Evolutionary conservation across 768 basidiomycete species (phyloP).

Genomic region (Pholiota microspora): DNA sequence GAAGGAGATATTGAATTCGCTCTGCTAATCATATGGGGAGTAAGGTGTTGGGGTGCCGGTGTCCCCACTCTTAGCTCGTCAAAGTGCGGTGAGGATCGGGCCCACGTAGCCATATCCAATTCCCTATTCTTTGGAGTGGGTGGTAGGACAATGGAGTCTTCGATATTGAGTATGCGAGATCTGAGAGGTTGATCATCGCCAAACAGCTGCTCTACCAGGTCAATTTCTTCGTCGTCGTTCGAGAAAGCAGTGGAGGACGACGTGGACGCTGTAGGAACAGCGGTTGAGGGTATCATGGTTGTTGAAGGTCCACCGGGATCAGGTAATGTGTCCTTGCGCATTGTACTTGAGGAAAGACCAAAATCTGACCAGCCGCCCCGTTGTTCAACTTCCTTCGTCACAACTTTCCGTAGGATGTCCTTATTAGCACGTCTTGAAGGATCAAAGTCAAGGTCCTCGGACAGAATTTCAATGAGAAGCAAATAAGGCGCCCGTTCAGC

Average conservation of each 20-base stretch:
- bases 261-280: conserved; percentile 19
- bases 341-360: conserved; percentile 21
- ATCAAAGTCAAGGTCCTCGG: conserved; percentile 91
- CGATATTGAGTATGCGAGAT: conserved; percentile 69
- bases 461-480: conserved; percentile 86
- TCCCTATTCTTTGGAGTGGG: conserved; percentile 85
- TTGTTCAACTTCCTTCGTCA: conserved; percentile 60
- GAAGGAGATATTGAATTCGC: conserved; percentile 14
- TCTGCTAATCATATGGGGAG: conserved; percentile 15
- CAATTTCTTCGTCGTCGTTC: conserved; percentile 78
- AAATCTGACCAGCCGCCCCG: conserved; percentile 56
- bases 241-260: conserved; percentile 20
- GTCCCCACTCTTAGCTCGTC: conserved; percentile 16
- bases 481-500: conserved; percentile 95
- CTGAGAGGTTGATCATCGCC: conserved; percentile 74
- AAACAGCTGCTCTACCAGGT: conserved; percentile 94
- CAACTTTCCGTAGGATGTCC: conserved; percentile 78
- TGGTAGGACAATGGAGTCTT: conserved; percentile 82
- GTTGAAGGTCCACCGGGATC: conserved; percentile 13
- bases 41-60: conserved; percentile 9
- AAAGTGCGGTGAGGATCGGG: conserved; percentile 45
- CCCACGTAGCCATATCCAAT: conserved; percentile 85
- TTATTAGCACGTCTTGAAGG: conserved; percentile 80
- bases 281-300: conserved; percentile 15
- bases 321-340: conserved; percentile 17